Conservation (phyloP, 108 stramenopile species). For the Cyclotella sp. region DNA sequence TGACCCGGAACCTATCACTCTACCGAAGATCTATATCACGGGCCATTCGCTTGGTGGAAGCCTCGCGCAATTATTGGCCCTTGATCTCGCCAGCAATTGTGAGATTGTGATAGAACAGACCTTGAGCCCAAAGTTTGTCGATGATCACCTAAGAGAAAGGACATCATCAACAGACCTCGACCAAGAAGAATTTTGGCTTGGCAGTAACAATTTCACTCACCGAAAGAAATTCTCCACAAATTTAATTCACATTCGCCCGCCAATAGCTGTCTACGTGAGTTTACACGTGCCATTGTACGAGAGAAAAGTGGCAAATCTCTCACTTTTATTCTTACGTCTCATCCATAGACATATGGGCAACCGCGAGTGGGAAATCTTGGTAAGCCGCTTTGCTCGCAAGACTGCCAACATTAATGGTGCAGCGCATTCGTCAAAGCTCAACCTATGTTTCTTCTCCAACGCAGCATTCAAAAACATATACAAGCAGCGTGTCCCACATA, state of each 20-base stretch:
- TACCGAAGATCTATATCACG: constrained; percentile 83
- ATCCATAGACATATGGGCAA: constrained; percentile 62
- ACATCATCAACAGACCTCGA: constrained; percentile 28
- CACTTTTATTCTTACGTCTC: too few species aligned
- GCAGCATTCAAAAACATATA: constrained; percentile 68
- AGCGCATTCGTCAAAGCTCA: neutral
- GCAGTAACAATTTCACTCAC: constrained; percentile 18
- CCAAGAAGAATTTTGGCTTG: constrained; percentile 38
- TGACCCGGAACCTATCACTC: constrained; percentile 57
- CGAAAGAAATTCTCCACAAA: constrained; percentile 15
- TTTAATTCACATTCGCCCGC: constrained; percentile 63
- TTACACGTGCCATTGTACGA: neutral
- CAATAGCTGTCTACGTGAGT: constrained; percentile 69
- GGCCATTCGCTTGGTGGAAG: constrained; percentile 64
- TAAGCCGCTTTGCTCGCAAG: constrained; percentile 1
- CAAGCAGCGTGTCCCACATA: constrained; percentile 80
- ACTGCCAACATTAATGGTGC: neutral
- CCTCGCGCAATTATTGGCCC: constrained; percentile 73
- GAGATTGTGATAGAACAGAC: constrained; percentile 60
- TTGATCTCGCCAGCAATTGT: constrained; percentile 82
- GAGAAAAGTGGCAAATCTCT: neutral
- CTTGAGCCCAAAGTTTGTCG: neutral
- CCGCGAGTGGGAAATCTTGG: constrained; percentile 50
- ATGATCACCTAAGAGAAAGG: constrained; percentile 18
- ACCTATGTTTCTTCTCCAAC: constrained; percentile 59